Evolutionary conservation across 306 rosid genomes (phyloP), one percentile per base, ranked within the genome.

Genomic region (Morella rubra): DNA sequence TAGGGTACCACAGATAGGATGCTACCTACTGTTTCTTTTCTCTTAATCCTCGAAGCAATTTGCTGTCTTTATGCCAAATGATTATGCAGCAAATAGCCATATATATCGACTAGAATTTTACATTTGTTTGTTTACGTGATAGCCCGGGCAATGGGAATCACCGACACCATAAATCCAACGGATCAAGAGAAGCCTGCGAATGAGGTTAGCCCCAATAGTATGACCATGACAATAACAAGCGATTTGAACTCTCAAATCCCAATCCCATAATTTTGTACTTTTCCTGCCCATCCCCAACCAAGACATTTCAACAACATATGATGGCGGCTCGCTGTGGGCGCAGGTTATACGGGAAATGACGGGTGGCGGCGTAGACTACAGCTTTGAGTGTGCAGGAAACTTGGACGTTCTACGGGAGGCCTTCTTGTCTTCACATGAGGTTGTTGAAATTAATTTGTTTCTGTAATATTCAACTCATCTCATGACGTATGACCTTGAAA

Each of bases 361-460:
- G 0, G 78, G 58, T 1, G 93, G 93, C 46, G 97, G 97, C 16
- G 93, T 87, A 53, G 76, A 91, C 79, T 86, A 77, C 53, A 87
- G 93, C 88, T 91, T 91, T 78, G 97, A 91, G 74, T 89, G 97
- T 76, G 68, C 84, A 6, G 97, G 97, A 47, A 85, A 86, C 61
- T 18, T 69, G 44, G 84, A 87, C 1, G 81, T 89, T 82, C 84
- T 91, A 27, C 80, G 93, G 37, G 86, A 87, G 70, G 89, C 93
- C 53, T 91, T 87, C 83, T 83, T 86, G 59, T 86, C 90, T 46
- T 71, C 87, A 22, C 93, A 86, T 66, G 84, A 74, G 87, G 97
- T 89, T 37, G 37, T 32, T 47, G 41, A 68, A 62, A 15, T 40
- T 32, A 32, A 18, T 66, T 18, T 41, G 11, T 40, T 66, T 18